Conservation (phyloP, 306 rosid genomes). For the Vigna reflexopilosa region DNA sequence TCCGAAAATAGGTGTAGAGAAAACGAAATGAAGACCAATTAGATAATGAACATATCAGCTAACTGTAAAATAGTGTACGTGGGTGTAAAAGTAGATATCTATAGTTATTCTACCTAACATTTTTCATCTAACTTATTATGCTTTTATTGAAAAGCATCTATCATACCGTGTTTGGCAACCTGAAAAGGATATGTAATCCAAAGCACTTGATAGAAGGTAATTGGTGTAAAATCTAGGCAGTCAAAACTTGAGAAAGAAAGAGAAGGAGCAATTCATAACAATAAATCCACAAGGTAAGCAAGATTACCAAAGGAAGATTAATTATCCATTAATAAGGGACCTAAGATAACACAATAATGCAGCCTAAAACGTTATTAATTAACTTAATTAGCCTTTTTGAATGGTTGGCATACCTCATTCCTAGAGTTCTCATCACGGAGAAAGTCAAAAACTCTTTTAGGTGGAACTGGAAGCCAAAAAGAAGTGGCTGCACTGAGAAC, state of each 20-base stretch:
- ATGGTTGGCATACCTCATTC: slow-evolving; percentile 65
- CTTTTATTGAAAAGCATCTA: background rate
- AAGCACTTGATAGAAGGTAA: slow-evolving; percentile 15
- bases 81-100: slow-evolving; percentile 1
- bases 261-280: background rate
- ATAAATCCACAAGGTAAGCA: background rate
- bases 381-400: background rate
- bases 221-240: slow-evolving; percentile 7
- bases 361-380: background rate
- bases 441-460: slow-evolving; percentile 83
- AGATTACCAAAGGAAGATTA: slow-evolving; percentile 8
- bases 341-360: slow-evolving; percentile 7
- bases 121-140: background rate
- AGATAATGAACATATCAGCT: background rate
- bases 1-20: background rate
- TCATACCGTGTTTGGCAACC: slow-evolving; percentile 26
- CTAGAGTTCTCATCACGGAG: slow-evolving; percentile 94
- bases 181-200: slow-evolving; percentile 8
- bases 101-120: slow-evolving; percentile 12
- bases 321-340: slow-evolving; percentile 5
- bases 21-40: slow-evolving; percentile 8
- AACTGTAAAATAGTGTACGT: background rate
- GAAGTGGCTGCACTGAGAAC: slow-evolving; percentile 98
- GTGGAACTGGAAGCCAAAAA: slow-evolving; percentile 94
- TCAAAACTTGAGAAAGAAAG: background rate